These are phyloP conservation scores for Wickerhamiella australiensis DNA, from an alignment of 805 yeast genomes.

Conservation along the genomic window DNA sequence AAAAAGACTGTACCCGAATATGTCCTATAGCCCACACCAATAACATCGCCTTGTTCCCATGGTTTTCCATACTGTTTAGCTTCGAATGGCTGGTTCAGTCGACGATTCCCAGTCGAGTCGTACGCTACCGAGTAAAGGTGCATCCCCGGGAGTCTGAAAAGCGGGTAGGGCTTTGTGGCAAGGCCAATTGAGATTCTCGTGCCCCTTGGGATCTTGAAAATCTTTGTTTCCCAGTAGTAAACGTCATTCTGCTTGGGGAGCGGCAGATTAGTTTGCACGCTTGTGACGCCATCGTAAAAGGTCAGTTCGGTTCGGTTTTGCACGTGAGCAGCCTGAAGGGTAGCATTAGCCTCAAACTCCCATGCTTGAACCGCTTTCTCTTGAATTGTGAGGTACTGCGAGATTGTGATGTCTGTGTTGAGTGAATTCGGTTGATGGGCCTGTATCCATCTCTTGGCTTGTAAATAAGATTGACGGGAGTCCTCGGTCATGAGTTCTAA, in stretches of 20 bases:
- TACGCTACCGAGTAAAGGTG: conserved; percentile 77
- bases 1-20: conserved; percentile 79
- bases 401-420: conserved; percentile 35
- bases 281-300: conserved; percentile 43
- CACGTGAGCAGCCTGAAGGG: conserved; percentile 44
- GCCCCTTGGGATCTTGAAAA: conserved; percentile 51
- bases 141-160: conserved; percentile 85
- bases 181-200: conserved; percentile 59
- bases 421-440: conserved; percentile 34
- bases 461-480: conserved; percentile 50
- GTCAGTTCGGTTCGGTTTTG: conserved; percentile 47
- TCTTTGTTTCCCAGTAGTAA: conserved; percentile 78
- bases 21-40: conserved; percentile 82
- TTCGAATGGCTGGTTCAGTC: conserved; percentile 65
- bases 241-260: conserved; percentile 73
- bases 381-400: conserved; percentile 57
- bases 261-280: conserved; percentile 73
- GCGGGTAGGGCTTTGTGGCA: conserved; percentile 81
- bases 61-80: conserved; percentile 35
- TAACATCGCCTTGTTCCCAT: conserved; percentile 68
- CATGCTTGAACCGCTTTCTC: conserved; percentile 85
- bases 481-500: conserved; percentile 46
- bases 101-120: conserved; percentile 70
- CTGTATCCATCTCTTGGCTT: conserved; percentile 40
- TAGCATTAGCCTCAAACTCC: conserved; percentile 50